A percentile compares a stretch with the other conserved stretches of the same genome.
phyloP scores from a whole-genome alignment of 139 green algal species.

The Chlorella vulgaris region DNA sequence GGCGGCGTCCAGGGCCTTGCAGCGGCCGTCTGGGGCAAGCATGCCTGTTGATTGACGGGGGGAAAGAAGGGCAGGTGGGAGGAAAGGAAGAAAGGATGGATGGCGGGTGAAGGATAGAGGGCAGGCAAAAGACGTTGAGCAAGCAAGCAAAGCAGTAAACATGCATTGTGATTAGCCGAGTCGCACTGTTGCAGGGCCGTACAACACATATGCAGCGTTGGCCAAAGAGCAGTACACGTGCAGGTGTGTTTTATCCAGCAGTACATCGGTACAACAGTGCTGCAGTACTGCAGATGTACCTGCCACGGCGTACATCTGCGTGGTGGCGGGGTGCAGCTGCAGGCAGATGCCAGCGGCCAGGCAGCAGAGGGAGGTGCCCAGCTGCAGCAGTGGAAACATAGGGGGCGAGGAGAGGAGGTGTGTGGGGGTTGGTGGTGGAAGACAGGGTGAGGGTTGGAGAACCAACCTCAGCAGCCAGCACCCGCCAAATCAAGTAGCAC shows the following conservation, averaged over 20 bases:
- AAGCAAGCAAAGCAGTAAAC: too few species aligned
- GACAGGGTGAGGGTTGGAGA: too few species aligned
- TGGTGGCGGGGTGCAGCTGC: conserved; percentile 41
- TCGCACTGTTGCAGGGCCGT: too few species aligned
- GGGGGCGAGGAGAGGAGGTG: not conserved
- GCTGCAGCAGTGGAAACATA: conserved; percentile 17
- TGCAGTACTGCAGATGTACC: conserved; percentile 19
- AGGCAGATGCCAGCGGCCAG: conserved; percentile 44
- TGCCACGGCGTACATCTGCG: conserved; percentile 37
- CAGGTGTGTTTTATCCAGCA: too few species aligned
- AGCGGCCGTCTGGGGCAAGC: conserved; percentile 72
- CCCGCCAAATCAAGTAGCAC: too few species aligned
- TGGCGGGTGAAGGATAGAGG: conserved; percentile 51
- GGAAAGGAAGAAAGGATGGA: conserved; percentile 47
- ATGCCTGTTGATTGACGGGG: conserved; percentile 31
- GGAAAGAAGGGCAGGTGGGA: conserved; percentile 3
- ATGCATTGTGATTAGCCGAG: too few species aligned
- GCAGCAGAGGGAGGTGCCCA: conserved; percentile 32
- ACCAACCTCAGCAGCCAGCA: too few species aligned
- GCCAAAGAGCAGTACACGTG: too few species aligned
- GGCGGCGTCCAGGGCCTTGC: conserved; percentile 82
- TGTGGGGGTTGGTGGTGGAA: not conserved
- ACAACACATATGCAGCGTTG: too few species aligned
- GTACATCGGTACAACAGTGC: too few species aligned
- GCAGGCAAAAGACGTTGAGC: not conserved